phyloP scores from a whole-genome alignment of 176 grass and related monocot species.

The Oryza glumipatula region DNA sequence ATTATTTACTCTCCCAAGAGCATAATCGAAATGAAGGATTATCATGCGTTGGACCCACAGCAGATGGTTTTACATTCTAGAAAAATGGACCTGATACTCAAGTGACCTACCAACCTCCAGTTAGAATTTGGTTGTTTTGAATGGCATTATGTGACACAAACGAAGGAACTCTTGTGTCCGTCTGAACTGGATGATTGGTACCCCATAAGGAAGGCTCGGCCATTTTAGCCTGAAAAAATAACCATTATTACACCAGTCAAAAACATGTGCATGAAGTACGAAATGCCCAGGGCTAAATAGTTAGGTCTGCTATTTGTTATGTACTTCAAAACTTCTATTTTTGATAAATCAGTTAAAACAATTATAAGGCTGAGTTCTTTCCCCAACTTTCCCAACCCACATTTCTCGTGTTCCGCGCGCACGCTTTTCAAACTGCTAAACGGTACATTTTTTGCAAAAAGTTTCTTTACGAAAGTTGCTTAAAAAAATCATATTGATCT shows the following conservation, averaged over 20 bases:
- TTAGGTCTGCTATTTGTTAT: background rate
- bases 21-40: background rate
- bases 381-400: too few species aligned
- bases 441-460: too few species aligned
- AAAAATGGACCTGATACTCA: slow-evolving; percentile 34
- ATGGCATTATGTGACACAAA: slow-evolving; percentile 54
- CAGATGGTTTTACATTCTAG: slow-evolving; percentile 30
- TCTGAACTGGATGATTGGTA: slow-evolving; percentile 55
- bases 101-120: slow-evolving; percentile 73
- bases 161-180: slow-evolving; percentile 44
- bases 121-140: slow-evolving; percentile 59
- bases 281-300: background rate
- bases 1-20: slow-evolving; percentile 1
- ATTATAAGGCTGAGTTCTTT: background rate
- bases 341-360: slow-evolving; percentile 1
- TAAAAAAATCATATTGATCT: too few species aligned
- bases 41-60: background rate
- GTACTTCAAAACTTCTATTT: slow-evolving; percentile 26
- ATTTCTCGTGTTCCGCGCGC: too few species aligned
- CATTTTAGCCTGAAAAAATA: slow-evolving; percentile 72
- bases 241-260: slow-evolving; percentile 26
- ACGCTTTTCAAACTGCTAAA: too few species aligned
- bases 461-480: too few species aligned
- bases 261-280: slow-evolving; percentile 27
- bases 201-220: slow-evolving; percentile 54